Evolutionary conservation across 495 filamentous ascomycete species (phyloP), one percentile per base, ranked within the genome.

Genomic region (Immersiella caudata): DNA sequence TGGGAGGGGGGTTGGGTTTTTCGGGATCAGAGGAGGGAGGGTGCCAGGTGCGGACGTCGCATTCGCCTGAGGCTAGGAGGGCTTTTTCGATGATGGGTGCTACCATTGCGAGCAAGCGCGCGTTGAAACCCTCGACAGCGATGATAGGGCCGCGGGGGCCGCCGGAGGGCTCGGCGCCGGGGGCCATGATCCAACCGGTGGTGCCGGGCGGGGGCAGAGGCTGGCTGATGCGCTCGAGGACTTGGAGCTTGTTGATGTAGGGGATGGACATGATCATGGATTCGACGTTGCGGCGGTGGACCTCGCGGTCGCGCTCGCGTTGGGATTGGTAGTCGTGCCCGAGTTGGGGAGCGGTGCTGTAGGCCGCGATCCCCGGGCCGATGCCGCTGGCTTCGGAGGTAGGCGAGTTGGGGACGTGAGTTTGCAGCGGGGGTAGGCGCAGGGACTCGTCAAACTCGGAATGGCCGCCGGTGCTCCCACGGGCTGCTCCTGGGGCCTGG

Each of bases 211-310:
- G 77, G n/a, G 79, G 77, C 3, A 93, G 79, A 0, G 76, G 75
- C 57, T 74, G 78, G 22, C 72, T 76, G 54, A 84, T 80, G 25
- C 69, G 65, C 9, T 75, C 76, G 40, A 84, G 51, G 11, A 83
- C 75, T 0, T 74, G 69, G 51, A 83, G 71, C 72, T 93, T 94
- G 71, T 87, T 87, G 46, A 88, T 69, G 66, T 84, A 87, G 6
- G 89, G 85, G 62, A 93, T 92, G 56, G 83, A 88, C 87, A 90
- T 91, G 21, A 92, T 85, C 74, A 91, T 90, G 2, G 89, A 83
- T 73, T 91, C 89, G 21, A 91, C 76, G 66, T 81, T 87, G 59
- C 67, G 64, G 6, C 60, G 66, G 22, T 35, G 57, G 20, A 54
- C 57, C 8, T 54, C 68, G 61, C 33, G 36, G 20, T 62, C 50